phyloP scores from a whole-genome alignment of 805 yeast genomes.

The Kazachstania psychrophila region DNA sequence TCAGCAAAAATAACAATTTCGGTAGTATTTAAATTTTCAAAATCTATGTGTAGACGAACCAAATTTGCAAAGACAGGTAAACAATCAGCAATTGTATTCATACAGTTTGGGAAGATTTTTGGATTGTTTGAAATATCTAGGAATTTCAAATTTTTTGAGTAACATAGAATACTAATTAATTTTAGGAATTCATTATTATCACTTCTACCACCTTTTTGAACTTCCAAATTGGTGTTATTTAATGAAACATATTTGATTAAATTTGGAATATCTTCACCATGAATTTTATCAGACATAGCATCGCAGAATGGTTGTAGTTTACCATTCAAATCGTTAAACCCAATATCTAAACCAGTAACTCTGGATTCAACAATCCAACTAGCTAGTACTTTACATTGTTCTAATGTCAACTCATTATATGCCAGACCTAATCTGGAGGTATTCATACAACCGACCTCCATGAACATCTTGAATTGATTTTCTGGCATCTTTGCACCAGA shows the following conservation, averaged over 20 bases:
- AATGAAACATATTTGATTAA: slow-evolving; percentile 46
- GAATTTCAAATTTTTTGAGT: slow-evolving; percentile 51
- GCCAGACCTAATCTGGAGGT: slow-evolving; percentile 72
- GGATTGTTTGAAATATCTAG: slow-evolving; percentile 75
- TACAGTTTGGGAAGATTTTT: slow-evolving; percentile 52
- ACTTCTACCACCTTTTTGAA: slow-evolving; percentile 35
- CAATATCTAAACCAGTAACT: slow-evolving; percentile 69
- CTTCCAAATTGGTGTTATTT: slow-evolving; percentile 53
- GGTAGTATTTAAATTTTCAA: slow-evolving; percentile 48
- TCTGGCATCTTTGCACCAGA: slow-evolving; percentile 67
- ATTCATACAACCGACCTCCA: slow-evolving; percentile 47
- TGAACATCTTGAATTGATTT: slow-evolving; percentile 48
- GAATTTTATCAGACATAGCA: slow-evolving; percentile 18
- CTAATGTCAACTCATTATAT: slow-evolving; percentile 52
- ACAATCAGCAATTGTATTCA: slow-evolving; percentile 43
- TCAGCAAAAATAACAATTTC: slow-evolving; percentile 59
- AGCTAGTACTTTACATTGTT: slow-evolving; percentile 51
- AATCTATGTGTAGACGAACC: slow-evolving; percentile 61
- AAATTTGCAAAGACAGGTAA: slow-evolving; percentile 63
- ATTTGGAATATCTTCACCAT: slow-evolving; percentile 18
- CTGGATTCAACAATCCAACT: slow-evolving; percentile 43
- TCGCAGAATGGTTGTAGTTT: slow-evolving; percentile 25
- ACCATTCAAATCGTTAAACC: slow-evolving; percentile 59
- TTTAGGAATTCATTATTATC: slow-evolving; percentile 25
- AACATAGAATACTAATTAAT: slow-evolving; percentile 42